These are phyloP conservation scores for Mycosphaerella sp. DNA, from an alignment of 2,329 filamentous ascomycete species.

Conservation along the genomic window DNA sequence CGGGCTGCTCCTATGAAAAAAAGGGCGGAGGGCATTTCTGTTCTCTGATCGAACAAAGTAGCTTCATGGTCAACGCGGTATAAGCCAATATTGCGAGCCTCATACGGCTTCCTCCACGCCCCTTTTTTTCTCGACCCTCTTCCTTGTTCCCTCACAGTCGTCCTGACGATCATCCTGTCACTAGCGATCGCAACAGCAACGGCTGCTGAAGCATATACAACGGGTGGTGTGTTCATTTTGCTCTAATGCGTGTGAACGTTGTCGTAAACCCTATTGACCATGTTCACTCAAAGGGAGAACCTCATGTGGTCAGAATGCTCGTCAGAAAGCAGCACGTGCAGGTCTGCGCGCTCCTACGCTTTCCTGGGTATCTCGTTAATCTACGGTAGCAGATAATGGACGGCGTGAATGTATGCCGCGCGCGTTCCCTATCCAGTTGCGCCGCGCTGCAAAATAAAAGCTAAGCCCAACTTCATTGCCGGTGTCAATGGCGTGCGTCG, in stretches of 20 bases:
- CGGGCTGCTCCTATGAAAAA: neutral
- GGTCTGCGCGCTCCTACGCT: neutral
- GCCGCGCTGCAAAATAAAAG: slow-evolving; percentile 15
- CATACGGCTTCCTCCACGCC: neutral
- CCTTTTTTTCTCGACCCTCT: neutral
- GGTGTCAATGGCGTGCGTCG: neutral
- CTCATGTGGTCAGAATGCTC: neutral
- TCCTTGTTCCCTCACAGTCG: no score
- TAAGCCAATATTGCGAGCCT: slow-evolving; percentile 2
- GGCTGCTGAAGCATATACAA: no score
- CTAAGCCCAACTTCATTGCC: neutral
- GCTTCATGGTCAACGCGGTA: slow-evolving; percentile 4
- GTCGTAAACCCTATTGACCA: no score
- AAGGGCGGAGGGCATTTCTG: slow-evolving; percentile 3
- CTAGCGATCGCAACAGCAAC: no score
- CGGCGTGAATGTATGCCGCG: slow-evolving; percentile 1
- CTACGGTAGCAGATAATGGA: slow-evolving; percentile 12
- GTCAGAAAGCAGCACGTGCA: neutral
- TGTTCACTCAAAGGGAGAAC: no score
- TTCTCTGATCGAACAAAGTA: slow-evolving; percentile 2
- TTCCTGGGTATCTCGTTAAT: slow-evolving; percentile 20
- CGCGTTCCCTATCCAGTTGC: slow-evolving; percentile 12
- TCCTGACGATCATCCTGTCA: no score
- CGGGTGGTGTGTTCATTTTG: no score
- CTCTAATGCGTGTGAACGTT: no score